Evolutionary conservation across 208 protist genomes (phyloP).

Genomic region (Crithidia fasciculata): DNA sequence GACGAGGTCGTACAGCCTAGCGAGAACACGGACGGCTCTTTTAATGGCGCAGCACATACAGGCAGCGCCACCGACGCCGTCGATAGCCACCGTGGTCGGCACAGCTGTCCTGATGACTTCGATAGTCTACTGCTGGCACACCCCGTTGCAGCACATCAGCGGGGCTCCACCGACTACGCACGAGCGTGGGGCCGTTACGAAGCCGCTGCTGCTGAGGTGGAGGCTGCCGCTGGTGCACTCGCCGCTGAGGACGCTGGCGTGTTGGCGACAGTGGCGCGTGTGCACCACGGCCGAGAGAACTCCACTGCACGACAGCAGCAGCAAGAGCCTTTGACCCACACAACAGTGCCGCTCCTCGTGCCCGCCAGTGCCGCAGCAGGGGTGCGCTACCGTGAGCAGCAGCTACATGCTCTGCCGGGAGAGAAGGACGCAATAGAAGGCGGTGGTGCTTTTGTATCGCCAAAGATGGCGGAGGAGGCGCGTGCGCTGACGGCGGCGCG

Average conservation of each 20-base stretch:
- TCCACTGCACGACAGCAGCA: not conserved
- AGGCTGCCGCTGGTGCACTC: conserved; percentile 6
- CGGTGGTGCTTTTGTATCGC: conserved; percentile 26
- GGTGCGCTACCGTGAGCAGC: conserved; percentile 27
- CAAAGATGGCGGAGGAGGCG: conserved; percentile 47
- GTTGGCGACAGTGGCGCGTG: conserved; percentile 7
- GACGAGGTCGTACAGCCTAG: not conserved
- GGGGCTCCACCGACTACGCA: conserved; percentile 22
- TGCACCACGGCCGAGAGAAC: not conserved
- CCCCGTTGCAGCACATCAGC: not conserved
- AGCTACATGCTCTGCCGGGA: not conserved
- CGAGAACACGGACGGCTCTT: not conserved
- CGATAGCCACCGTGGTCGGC: not conserved
- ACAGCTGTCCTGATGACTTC: not conserved
- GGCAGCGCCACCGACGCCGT: not conserved
- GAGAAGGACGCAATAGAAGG: not conserved
- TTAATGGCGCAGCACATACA: not conserved
- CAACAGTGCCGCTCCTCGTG: not conserved
- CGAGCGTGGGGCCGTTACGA: conserved; percentile 21
- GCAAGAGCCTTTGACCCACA: not conserved
- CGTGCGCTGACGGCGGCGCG: conserved; percentile 46
- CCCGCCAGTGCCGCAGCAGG: conserved; percentile 14
- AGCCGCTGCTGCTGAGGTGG: conserved; percentile 12
- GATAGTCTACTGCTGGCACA: not conserved
- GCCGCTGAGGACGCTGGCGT: conserved; percentile 29